Evolutionary conservation across 768 basidiomycete genomes (phyloP).

Genomic region (Boletus rubroflammeus): DNA sequence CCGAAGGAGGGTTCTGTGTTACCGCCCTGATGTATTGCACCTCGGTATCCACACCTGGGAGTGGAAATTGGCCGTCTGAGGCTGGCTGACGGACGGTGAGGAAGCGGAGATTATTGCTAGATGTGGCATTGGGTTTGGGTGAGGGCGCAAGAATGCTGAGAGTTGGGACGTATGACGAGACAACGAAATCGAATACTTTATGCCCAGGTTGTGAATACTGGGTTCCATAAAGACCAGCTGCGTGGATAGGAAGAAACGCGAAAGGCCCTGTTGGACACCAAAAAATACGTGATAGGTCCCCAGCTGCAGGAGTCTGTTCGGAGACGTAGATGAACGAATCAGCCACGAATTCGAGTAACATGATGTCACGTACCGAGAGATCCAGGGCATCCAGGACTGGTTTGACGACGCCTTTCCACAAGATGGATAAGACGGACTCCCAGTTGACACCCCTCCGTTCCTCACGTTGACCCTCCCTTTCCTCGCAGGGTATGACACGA

Average conservation of each 20-base stretch:
- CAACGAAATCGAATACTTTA: background rate
- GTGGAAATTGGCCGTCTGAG: background rate
- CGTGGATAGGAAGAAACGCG: background rate
- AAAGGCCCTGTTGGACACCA: background rate
- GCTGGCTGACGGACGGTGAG: background rate
- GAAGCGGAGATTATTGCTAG: background rate
- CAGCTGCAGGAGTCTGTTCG: background rate
- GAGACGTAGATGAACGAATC: too few relatives aligned
- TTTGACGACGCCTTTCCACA: background rate
- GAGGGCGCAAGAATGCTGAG: background rate
- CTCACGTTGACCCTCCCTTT: background rate
- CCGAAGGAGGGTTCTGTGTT: background rate
- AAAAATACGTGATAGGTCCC: background rate
- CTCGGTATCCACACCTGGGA: background rate
- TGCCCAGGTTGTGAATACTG: background rate
- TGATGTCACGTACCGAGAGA: background rate
- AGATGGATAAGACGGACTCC: background rate
- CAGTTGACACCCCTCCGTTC: background rate
- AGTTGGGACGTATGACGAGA: background rate
- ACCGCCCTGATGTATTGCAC: background rate
- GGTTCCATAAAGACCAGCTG: background rate
- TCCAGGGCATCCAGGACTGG: background rate
- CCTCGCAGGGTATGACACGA: background rate
- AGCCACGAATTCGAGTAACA: background rate
- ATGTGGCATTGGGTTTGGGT: background rate